Conservation (phyloP, 495 filamentous ascomycete species). For the Parathielavia appendiculata region DNA sequence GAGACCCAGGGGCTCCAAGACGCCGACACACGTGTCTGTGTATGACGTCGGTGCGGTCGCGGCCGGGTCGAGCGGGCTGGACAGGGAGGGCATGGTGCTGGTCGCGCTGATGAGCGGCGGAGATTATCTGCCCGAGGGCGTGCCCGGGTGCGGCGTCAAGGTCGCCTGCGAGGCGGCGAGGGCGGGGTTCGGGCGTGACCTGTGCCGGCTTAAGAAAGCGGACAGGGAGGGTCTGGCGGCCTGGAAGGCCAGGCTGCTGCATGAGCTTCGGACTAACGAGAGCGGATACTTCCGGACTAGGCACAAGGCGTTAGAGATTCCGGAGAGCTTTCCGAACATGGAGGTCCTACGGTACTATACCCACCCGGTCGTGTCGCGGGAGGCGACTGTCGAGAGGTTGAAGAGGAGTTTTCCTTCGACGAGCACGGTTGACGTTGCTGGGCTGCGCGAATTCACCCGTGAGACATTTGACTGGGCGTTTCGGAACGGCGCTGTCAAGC, state of each 20-base stretch:
- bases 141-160: constrained; percentile 81
- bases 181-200: constrained; percentile 77
- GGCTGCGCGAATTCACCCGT: constrained; percentile 64
- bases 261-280: constrained; percentile 78
- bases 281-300: constrained; percentile 72
- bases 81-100: constrained; percentile 85
- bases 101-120: constrained; percentile 95
- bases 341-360: constrained; percentile 82
- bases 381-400: constrained; percentile 55
- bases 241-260: constrained; percentile 71
- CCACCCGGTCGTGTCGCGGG: constrained; percentile 68
- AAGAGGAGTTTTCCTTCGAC: constrained; percentile 57
- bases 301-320: constrained; percentile 68
- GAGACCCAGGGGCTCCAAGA: constrained; percentile 52
- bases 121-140: constrained; percentile 87
- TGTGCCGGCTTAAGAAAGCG: constrained; percentile 55
- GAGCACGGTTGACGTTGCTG: constrained; percentile 57
- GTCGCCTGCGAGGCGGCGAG: constrained; percentile 83
- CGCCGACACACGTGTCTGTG: constrained; percentile 80
- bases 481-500: constrained; percentile 72
- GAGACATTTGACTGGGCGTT: constrained; percentile 84
- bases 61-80: constrained; percentile 54
- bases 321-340: constrained; percentile 72
- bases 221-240: constrained; percentile 50
- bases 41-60: constrained; percentile 55